Evolutionary conservation across 176 grass and related monocot species (phyloP).

Genomic region (Calamus simplicifolius): DNA sequence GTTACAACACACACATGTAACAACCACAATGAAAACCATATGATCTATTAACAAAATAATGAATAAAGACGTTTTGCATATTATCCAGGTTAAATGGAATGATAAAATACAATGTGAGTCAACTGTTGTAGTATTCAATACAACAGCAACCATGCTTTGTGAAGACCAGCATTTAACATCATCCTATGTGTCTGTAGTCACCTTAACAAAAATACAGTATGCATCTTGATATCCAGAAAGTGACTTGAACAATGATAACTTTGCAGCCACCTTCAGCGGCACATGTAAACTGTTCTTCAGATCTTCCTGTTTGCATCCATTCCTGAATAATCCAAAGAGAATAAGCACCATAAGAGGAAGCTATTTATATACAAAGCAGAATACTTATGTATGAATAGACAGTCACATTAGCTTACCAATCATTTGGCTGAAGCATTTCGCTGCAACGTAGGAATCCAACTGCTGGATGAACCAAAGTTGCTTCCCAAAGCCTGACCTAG

Average conservation of each 20-base stretch:
- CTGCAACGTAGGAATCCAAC: slow-evolving; percentile 22
- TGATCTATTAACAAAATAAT: slow-evolving; percentile 34
- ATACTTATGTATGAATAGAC: no score
- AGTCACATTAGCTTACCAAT: neutral
- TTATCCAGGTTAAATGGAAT: slow-evolving; percentile 12
- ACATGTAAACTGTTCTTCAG: slow-evolving; percentile 1
- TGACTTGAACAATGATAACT: slow-evolving; percentile 19
- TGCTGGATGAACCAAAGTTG: slow-evolving; percentile 19
- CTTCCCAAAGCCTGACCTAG: slow-evolving; percentile 31
- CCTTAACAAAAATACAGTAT: slow-evolving; percentile 25
- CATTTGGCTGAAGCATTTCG: slow-evolving; percentile 53
- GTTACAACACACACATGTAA: neutral
- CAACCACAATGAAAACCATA: slow-evolving; percentile 8
- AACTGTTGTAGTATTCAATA: slow-evolving; percentile 15
- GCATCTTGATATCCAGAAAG: slow-evolving; percentile 12
- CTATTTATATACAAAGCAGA: no score
- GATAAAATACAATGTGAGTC: slow-evolving; percentile 5
- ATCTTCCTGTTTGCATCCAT: slow-evolving; percentile 3
- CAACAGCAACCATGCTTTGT: slow-evolving; percentile 26
- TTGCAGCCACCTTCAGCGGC: slow-evolving; percentile 21
- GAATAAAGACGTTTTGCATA: slow-evolving; percentile 24
- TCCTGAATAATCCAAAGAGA: slow-evolving; percentile 26
- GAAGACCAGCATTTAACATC: slow-evolving; percentile 24
- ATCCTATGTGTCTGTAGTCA: slow-evolving; percentile 31
- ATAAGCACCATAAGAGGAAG: slow-evolving; percentile 10